Evolutionary conservation across 257 asterid species (phyloP).

Genomic region (Salvia splendens): DNA sequence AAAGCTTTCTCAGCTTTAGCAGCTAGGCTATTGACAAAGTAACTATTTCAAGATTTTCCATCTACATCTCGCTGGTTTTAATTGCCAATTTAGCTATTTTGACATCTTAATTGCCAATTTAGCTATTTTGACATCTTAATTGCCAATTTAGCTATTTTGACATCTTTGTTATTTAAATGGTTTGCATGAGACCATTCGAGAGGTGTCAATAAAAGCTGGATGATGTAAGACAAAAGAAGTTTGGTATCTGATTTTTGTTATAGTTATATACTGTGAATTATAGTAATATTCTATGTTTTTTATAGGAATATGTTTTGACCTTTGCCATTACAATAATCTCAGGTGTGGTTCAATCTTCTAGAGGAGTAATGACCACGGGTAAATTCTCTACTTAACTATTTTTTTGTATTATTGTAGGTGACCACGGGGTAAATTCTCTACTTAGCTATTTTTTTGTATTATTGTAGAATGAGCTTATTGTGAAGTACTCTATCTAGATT

Average conservation of each 20-base stretch:
- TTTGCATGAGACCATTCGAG: conserved; percentile 98
- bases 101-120: too few relatives aligned
- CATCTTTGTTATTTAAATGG: conserved; percentile 55
- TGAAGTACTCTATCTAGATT: too few relatives aligned
- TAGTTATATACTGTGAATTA: background rate
- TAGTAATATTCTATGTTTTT: background rate
- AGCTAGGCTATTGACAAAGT: too few relatives aligned
- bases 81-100: background rate
- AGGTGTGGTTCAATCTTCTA: conserved; percentile 61
- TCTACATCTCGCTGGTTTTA: background rate
- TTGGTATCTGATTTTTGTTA: conserved; percentile 32
- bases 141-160: conserved; percentile 3
- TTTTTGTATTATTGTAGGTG: background rate
- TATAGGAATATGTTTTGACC: conserved; percentile 16
- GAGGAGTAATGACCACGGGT: conserved; percentile 59
- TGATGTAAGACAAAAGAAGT: conserved; percentile 85
- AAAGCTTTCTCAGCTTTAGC: too few relatives aligned
- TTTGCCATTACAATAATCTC: conserved; percentile 33
- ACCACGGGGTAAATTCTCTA: too few relatives aligned
- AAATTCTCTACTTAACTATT: conserved; percentile 21
- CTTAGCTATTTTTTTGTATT: too few relatives aligned
- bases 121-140: too few relatives aligned
- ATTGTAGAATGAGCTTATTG: too few relatives aligned
- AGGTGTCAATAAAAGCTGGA: conserved; percentile 90
- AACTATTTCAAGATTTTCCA: background rate